These are phyloP conservation scores for Anisodus tanguticus DNA, from an alignment of 257 asterid species.

Conservation along the genomic window DNA sequence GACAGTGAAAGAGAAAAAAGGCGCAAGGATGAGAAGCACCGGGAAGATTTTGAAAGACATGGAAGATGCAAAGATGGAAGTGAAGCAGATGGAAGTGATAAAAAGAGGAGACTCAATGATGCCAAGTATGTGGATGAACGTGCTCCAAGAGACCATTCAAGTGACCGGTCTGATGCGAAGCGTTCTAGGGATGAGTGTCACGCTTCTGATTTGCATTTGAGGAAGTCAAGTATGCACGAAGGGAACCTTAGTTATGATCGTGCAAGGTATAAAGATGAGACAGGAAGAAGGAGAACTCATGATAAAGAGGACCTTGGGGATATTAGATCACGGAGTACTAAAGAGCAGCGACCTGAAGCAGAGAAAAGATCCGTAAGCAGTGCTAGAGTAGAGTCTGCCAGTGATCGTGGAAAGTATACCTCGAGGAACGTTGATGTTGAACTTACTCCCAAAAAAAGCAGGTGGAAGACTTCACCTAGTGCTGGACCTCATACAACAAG, in stretches of 20 bases:
- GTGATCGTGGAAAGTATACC: conserved; percentile 72
- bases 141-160: conserved; percentile 59
- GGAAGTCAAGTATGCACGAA: conserved; percentile 63
- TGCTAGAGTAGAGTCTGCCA: conserved; percentile 50
- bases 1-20: conserved; percentile 61
- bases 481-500: conserved; percentile 66
- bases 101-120: conserved; percentile 73
- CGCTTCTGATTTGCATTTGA: conserved; percentile 59
- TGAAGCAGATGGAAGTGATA: conserved; percentile 63
- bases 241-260: conserved; percentile 71
- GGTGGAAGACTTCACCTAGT: conserved; percentile 80
- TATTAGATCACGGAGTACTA: conserved; percentile 64
- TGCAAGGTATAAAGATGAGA: conserved; percentile 72
- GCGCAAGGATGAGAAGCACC: conserved; percentile 62
- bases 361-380: conserved; percentile 64
- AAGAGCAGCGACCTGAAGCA: conserved; percentile 67
- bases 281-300: conserved; percentile 63
- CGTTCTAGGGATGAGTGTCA: conserved; percentile 65
- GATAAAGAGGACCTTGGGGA: conserved; percentile 76
- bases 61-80: conserved; percentile 58
- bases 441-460: conserved; percentile 55
- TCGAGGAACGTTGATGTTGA: conserved; percentile 72
- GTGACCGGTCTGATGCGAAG: conserved; percentile 73
- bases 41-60: conserved; percentile 71
- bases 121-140: conserved; percentile 70